Conservation (phyloP, 2,329 filamentous ascomycete genomes). For the Phialophora tarda region DNA sequence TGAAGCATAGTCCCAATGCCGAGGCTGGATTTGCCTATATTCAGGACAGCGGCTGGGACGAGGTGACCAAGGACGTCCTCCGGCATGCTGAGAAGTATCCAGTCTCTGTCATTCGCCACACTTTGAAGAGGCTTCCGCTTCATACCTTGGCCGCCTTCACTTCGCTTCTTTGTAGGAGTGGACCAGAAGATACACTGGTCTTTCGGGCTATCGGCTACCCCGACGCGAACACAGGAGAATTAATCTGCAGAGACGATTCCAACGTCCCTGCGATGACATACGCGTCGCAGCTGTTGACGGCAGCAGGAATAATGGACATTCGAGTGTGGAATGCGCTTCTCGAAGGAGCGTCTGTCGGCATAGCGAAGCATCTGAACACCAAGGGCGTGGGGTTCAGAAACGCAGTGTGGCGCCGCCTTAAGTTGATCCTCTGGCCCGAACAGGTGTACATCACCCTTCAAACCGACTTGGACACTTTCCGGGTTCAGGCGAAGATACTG, state of each 20-base stretch:
- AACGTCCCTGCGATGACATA: slow-evolving; percentile 24
- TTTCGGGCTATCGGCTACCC: slow-evolving; percentile 9
- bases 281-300: slow-evolving; percentile 22
- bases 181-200: slow-evolving; percentile 17
- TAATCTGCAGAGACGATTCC: slow-evolving; percentile 5
- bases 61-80: slow-evolving; percentile 40
- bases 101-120: slow-evolving; percentile 27
- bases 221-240: background rate
- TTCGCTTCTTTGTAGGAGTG: slow-evolving; percentile 48
- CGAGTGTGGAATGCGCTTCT: slow-evolving; percentile 34
- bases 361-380: slow-evolving; percentile 10
- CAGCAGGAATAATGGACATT: slow-evolving; percentile 20
- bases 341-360: slow-evolving; percentile 18
- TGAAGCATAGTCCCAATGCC: slow-evolving; percentile 52
- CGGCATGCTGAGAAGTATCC: slow-evolving; percentile 30
- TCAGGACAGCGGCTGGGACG: slow-evolving; percentile 44
- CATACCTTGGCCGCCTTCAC: slow-evolving; percentile 54
- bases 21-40: slow-evolving; percentile 53
- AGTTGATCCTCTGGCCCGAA: slow-evolving; percentile 18
- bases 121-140: slow-evolving; percentile 43
- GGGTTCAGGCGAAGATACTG: slow-evolving; percentile 19
- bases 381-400: slow-evolving; percentile 16
- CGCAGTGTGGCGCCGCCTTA: slow-evolving; percentile 20
- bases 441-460: slow-evolving; percentile 14
- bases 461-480: slow-evolving; percentile 32